Conservation (phyloP, 108 stramenopile species). For the Aurantiochytrium sp. region DNA sequence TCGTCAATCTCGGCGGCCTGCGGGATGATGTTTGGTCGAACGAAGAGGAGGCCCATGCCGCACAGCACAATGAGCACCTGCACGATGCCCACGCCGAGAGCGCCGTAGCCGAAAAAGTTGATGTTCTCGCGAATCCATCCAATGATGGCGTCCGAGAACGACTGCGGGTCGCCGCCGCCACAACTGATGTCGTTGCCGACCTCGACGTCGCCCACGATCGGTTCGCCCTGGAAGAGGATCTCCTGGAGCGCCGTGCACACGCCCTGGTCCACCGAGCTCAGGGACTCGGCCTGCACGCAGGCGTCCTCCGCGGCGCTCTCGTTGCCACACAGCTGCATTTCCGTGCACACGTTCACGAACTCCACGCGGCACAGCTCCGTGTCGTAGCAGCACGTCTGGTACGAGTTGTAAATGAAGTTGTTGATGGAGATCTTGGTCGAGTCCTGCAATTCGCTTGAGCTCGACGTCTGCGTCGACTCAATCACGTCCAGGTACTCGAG, state of each 20-base stretch:
- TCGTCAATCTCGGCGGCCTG: not conserved
- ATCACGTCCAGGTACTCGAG: not conserved
- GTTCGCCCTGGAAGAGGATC: not conserved
- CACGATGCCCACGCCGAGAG: slow-evolving; percentile 24
- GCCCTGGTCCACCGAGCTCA: not conserved
- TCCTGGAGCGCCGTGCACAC: slow-evolving; percentile 4
- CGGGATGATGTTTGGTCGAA: not conserved
- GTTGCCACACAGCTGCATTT: not conserved
- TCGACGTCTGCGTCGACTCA: not conserved
- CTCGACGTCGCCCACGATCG: not conserved
- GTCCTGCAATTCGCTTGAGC: not conserved
- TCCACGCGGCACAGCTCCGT: not conserved
- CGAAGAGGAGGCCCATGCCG: not conserved
- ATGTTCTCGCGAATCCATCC: not conserved
- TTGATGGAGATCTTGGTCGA: slow-evolving; percentile 4
- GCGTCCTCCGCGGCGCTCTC: not conserved
- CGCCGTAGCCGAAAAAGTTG: not conserved
- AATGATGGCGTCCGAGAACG: not conserved
- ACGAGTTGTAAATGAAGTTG: not conserved
- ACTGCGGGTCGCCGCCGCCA: not conserved
- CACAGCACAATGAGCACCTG: not conserved
- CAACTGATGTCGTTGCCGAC: not conserved
- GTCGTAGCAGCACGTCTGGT: slow-evolving; percentile 1
- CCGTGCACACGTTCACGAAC: not conserved
- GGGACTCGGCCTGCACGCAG: not conserved